Percentiles rank a stretch among this genome's conserved stretches.
Evolutionary conservation across 495 filamentous ascomycete species (phyloP).

Genomic region (Aspergillus carlsbadensis): DNA sequence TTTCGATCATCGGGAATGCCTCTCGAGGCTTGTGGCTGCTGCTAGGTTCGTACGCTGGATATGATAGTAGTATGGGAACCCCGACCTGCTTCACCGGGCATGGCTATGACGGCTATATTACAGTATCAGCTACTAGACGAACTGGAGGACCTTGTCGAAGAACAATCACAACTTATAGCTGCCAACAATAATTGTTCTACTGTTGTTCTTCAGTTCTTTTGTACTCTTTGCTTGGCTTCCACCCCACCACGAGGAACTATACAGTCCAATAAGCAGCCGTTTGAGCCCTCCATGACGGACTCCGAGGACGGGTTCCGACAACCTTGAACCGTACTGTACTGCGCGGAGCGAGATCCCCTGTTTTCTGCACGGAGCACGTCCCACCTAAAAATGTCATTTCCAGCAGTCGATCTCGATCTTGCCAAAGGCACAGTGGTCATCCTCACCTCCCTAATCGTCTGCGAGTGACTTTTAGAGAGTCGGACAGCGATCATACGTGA

Average conservation of each 20-base stretch:
- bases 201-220: neutral
- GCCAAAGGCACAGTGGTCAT: neutral
- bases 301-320: neutral
- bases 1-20: neutral
- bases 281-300: slow-evolving; percentile 1
- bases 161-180: no score
- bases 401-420: neutral
- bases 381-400: neutral
- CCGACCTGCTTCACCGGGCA: no score
- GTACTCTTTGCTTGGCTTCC: neutral
- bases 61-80: no score
- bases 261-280: neutral
- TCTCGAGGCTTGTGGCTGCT: neutral
- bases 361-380: neutral
- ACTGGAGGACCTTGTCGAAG: no score
- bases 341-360: neutral
- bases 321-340: neutral
- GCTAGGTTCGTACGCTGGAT: neutral
- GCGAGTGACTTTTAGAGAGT: no score
- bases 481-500: neutral
- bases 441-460: neutral
- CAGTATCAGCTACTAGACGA: no score
- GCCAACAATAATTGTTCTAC: neutral
- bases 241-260: neutral
- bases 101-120: no score